Evolutionary conservation across 129 eudicot genomes (phyloP), one percentile per base, ranked within the genome.

Genomic region (Mikania micrantha): DNA sequence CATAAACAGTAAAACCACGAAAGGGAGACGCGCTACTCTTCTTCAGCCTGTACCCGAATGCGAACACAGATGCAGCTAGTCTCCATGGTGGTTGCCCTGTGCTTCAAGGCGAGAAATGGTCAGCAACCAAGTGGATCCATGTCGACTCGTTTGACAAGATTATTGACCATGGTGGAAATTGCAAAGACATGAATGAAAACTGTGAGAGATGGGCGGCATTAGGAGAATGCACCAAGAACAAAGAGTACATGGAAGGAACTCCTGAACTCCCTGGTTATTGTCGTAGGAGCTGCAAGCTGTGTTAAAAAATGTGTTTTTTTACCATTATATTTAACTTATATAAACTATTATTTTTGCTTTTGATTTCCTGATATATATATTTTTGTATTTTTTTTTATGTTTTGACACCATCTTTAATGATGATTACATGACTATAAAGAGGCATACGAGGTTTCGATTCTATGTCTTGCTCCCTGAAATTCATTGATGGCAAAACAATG

Each of bases 11-110:
- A 59, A 93, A 88, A 74, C 95, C 99, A 36, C 83, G 77, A 45
- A 93, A 86, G 77, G 99, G 99, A 71, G 96, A 93, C 66, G 99
- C 99, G 3, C 95, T 93, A 25, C 95, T 89, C 25, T 93, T 93
- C 81, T 93, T 82, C 85, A 93, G 99, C 70, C 93, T 93, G 31
- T 74, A 65, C 49, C 92, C 95, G 19, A 79, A 56, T 38, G 96
- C 99, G 9, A 53, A 79, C 60, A 92, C 95, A 1, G 99, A 93
- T 54, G 70, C 84, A 22, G 35, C 7, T 21, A 86, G 96, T 61
- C 96, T 90, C 40, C 97, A 90, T 29, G 95, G 85, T 9, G 97
- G 95, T 8, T 90, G 97, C 70, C 95, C 95, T 21, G 90, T 90
- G 25, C 73, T 86, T 5, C 78, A 83, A 66, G 96, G 94, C 29